Evolutionary conservation across 108 stramenopile genomes (phyloP), one percentile per base, ranked within the genome.

Genomic region (Asterionellopsis glacialis): DNA sequence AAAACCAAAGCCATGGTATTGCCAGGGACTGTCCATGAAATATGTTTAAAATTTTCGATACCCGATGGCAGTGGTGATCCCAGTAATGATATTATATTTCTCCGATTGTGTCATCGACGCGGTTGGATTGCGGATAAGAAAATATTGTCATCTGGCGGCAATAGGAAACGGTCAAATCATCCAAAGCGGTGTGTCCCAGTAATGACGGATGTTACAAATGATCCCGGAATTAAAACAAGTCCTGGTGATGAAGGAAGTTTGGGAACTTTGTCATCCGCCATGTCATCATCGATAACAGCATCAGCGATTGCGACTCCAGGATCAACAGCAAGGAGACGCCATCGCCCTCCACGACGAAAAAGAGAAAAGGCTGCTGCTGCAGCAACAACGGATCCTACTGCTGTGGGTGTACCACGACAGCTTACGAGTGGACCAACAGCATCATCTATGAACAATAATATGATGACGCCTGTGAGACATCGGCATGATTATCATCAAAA

Each of bases 121-220:
- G 91, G 91, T 11, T 93, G 88, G 87, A 63, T 93, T 55, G 74
- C 73, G 9, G 84, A 87, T 70, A 64, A 82, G 24, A 69, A 63
- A 27, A 40, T 75, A 25, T 61, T 61, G 18, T 22, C 26, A 26
- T 40, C n/a, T n/a, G n/a, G n/a, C n/a, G n/a, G n/a, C n/a, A n/a
- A n/a, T n/a, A n/a, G n/a, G n/a, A 43, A 39, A 25, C 15, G 5
- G 27, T 62, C 51, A 57, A 50, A 41, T 58, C 41, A 49, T 23
- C 58, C 51, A 60, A 68, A 43, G 40, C 41, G 66, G 23, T 61
- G 59, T 28, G 68, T 77, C 19, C 28, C 61, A 10, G 60, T 77
- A 23, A 77, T 85, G 81, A 56, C 70, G 40, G 84, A 82, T 50
- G 76, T 89, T 38, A 69, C 80, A 10, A 49, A 73, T 21, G 71